Evolutionary conservation across 139 green algal genomes (phyloP), one percentile per base, ranked within the genome.

Genomic region (Deuterostichococcus epilithicus): DNA sequence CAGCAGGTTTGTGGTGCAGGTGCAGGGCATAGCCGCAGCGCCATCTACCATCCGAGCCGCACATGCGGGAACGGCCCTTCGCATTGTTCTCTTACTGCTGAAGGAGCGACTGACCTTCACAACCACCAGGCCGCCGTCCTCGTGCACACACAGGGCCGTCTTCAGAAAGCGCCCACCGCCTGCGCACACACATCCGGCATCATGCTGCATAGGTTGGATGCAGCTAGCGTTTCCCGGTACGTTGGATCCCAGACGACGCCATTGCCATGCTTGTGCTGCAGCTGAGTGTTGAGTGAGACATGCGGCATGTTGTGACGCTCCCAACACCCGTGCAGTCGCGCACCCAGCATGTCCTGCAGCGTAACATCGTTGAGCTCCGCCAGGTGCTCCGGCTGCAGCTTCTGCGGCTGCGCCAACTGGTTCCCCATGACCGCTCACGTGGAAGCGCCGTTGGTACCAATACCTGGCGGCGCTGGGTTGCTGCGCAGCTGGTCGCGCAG

Each of bases 21-120:
- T 8, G 45, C 10, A 42, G 72, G 30, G 22, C n/a, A n/a, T n/a
- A n/a, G n/a, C n/a, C n/a, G n/a, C n/a, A n/a, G n/a, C n/a, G n/a
- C n/a, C n/a, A n/a, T n/a, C n/a, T n/a, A n/a, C n/a, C n/a, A n/a
- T n/a, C n/a, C n/a, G n/a, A n/a, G n/a, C n/a, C n/a, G n/a, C n/a
- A n/a, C n/a, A n/a, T n/a, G n/a, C n/a, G n/a, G n/a, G n/a, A n/a
- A n/a, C n/a, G n/a, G n/a, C n/a, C n/a, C n/a, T n/a, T n/a, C 33
- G 13, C 33, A 72, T 45, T 35, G n/a, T 44, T 72, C 67, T 39
- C 58, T 69, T n/a, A n/a, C n/a, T n/a, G n/a, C n/a, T n/a, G n/a
- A n/a, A n/a, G n/a, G n/a, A n/a, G n/a, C n/a, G n/a, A 28, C 76
- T 0, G 38, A 92, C 89, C 87, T 98, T 98, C 58, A 97, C 93